Conservation (phyloP, 1,284 basidiomycete species). For the Naganishia albida region DNA sequence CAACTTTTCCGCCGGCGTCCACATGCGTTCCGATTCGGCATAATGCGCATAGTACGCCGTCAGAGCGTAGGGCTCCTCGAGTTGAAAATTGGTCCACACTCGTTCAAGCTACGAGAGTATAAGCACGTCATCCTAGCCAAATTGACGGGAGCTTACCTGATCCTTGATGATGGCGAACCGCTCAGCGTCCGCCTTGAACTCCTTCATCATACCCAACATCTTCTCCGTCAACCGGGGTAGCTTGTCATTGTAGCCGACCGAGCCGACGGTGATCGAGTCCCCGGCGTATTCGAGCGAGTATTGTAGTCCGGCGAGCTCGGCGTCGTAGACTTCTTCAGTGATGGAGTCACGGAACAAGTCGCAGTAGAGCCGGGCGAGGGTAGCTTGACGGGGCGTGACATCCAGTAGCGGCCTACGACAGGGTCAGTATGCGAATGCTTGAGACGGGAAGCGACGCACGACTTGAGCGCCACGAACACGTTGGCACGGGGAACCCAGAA, state of each 20-base stretch:
- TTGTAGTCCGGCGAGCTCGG: conserved; percentile 82
- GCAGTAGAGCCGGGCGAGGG: conserved; percentile 63
- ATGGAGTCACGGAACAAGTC: conserved; percentile 87
- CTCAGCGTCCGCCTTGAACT: conserved; percentile 68
- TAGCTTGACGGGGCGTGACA: conserved; percentile 50
- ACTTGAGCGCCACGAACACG: conserved; percentile 47
- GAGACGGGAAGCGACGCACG: conserved; percentile 36
- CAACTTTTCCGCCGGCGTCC: conserved; percentile 81
- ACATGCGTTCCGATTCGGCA: conserved; percentile 68
- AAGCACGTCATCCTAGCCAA: not conserved
- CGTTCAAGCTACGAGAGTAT: conserved; percentile 61
- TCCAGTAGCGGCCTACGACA: conserved; percentile 48
- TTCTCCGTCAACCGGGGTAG: conserved; percentile 73
- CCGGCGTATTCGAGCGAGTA: conserved; percentile 71
- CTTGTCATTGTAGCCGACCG: conserved; percentile 95
- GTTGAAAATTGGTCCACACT: conserved; percentile 82
- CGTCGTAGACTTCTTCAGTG: conserved; percentile 87
- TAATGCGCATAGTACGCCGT: conserved; percentile 78
- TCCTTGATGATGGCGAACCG: conserved; percentile 84
- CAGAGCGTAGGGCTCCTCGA: conserved; percentile 79
- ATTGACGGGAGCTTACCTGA: conserved; percentile 51
- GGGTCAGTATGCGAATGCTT: not conserved
- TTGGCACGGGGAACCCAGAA: conserved; percentile 89
- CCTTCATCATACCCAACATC: conserved; percentile 72
- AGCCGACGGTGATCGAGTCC: conserved; percentile 69